A percentile compares a stretch with the other conserved stretches of the same genome.
Evolutionary conservation across 306 rosid species (phyloP).

Genomic region (Dalbergia cochinchinensis): DNA sequence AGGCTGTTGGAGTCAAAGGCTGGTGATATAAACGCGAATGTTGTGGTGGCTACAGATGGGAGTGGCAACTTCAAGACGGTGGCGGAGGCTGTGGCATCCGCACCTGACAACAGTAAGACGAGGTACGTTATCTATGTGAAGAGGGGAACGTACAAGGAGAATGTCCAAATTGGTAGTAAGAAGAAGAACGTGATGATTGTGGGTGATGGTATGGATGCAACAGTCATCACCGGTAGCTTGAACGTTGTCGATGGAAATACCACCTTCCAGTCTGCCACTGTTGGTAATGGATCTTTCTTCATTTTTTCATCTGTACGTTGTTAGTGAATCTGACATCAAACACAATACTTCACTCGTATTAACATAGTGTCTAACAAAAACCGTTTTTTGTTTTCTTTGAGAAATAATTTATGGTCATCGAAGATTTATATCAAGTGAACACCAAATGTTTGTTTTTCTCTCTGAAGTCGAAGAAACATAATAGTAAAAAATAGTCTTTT

Average conservation of each 20-base stretch:
- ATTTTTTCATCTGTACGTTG: too few species aligned
- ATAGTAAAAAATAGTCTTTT: too few species aligned
- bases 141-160: conserved; percentile 65
- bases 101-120: conserved; percentile 59
- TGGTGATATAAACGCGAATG: conserved; percentile 53
- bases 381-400: too few species aligned
- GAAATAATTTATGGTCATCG: too few species aligned
- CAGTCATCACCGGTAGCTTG: conserved; percentile 68
- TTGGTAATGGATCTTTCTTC: conserved; percentile 48
- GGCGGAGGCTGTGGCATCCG: conserved; percentile 68
- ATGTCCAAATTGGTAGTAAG: conserved; percentile 57
- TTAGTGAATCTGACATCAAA: too few species aligned
- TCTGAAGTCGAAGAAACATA: too few species aligned
- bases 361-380: too few species aligned
- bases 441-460: too few species aligned
- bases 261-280: conserved; percentile 67
- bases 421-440: too few species aligned
- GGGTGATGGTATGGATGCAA: conserved; percentile 73
- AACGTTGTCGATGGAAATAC: conserved; percentile 64
- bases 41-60: conserved; percentile 78
- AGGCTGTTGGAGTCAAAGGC: conserved; percentile 44
- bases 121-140: conserved; percentile 70
- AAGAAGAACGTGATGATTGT: conserved; percentile 68
- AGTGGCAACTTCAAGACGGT: conserved; percentile 71
- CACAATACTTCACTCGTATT: too few species aligned